Evolutionary conservation across 805 yeast genomes (phyloP).

Genomic region (Saccharomycopsis microspora): DNA sequence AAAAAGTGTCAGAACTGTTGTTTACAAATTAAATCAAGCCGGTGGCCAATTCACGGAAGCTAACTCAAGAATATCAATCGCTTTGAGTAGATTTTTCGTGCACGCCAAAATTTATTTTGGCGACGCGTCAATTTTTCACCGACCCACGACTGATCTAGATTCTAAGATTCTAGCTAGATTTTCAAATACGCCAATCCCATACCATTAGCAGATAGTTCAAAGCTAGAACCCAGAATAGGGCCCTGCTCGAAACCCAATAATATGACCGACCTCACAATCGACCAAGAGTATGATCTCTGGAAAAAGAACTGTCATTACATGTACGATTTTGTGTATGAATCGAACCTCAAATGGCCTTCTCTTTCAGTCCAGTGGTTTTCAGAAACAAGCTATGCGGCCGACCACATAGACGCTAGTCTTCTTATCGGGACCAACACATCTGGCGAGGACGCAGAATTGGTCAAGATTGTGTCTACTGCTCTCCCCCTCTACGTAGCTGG

Average conservation of each 20-base stretch:
- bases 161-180: too few relatives aligned
- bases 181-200: too few relatives aligned
- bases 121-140: too few relatives aligned
- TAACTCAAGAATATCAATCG: too few relatives aligned
- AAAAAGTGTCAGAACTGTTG: too few relatives aligned
- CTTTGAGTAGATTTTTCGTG: too few relatives aligned
- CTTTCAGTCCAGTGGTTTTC: slow-evolving; percentile 74
- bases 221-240: not conserved
- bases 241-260: slow-evolving; percentile 7
- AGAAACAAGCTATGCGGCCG: slow-evolving; percentile 20
- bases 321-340: slow-evolving; percentile 77
- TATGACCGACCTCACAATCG: slow-evolving; percentile 22
- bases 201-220: too few relatives aligned
- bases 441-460: slow-evolving; percentile 52
- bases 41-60: too few relatives aligned
- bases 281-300: slow-evolving; percentile 67
- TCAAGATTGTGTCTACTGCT: slow-evolving; percentile 54
- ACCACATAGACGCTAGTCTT: slow-evolving; percentile 35
- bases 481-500: slow-evolving; percentile 30
- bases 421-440: slow-evolving; percentile 67
- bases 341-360: slow-evolving; percentile 76
- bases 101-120: too few relatives aligned
- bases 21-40: too few relatives aligned
- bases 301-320: slow-evolving; percentile 67
- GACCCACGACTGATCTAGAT: too few relatives aligned